Evolutionary conservation across 2,329 filamentous ascomycete genomes (phyloP), one percentile per base, ranked within the genome.

Genomic region (Diaporthe vexans): DNA sequence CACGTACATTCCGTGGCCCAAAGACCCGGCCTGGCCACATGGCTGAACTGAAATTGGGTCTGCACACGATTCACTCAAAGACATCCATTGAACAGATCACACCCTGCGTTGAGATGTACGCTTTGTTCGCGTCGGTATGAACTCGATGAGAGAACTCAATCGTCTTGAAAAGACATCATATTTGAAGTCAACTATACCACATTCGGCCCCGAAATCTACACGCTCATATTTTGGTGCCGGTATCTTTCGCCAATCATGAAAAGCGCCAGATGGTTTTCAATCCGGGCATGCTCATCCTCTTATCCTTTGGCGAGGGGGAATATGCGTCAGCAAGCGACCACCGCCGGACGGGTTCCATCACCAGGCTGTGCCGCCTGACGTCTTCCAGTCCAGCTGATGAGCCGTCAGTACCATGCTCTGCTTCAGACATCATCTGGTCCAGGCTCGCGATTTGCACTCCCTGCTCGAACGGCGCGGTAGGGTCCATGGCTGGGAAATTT

Each of bases 201-300:
- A 37, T n/a, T 54, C n/a, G 46, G 37, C 48, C 37, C n/a, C 24
- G 48, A 40, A 21, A 15, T 24, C 54, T 17, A 65, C 63, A 54
- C 46, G 13, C 65, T 63, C 13, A 26, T n/a, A 3, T 54, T 46
- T 46, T 40, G 37, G 13, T 24, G 61, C 54, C 35, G 33, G 15
- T n/a, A 58, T 77, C 57, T 40, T 29, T 21, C 70, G 75, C 37
- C 51, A 71, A 29, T 52, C 63, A 29, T 48, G 71, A 46, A 56
- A 43, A 72, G 6, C 78, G 78, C 82, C 81, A 83, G 3, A 79
- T 59, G 9, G 77, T 78, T 46, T 78, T 79, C 33, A 80, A 29
- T 24, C 78, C 75, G n/a, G 82, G 81, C 76, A 83, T 73, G 58
- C 82, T 83, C 80, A 80, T 80, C 29, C 81, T 79, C 71, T 80